phyloP scores from a whole-genome alignment of 306 rosid species.

The Fragaria nilgerrensis region DNA sequence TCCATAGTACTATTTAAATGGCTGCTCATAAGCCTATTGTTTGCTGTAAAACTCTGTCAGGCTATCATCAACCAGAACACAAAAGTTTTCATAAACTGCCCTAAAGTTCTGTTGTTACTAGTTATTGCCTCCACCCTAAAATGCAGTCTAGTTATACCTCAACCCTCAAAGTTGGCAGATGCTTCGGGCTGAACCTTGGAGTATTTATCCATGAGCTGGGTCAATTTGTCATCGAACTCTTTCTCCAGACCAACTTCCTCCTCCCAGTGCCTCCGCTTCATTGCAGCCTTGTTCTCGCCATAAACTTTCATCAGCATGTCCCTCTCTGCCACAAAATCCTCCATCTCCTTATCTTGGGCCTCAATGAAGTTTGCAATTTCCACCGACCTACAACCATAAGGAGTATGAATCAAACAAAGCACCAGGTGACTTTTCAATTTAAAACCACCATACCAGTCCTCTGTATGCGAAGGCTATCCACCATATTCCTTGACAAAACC shows the following conservation, averaged over 20 bases:
- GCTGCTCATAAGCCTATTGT: background rate
- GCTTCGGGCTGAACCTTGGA: conserved; percentile 29
- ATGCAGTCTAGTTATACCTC: background rate
- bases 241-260: conserved; percentile 58
- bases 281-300: conserved; percentile 41
- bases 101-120: background rate
- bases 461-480: background rate
- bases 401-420: background rate
- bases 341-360: conserved; percentile 60
- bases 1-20: background rate
- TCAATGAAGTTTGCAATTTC: conserved; percentile 50
- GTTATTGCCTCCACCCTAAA: background rate
- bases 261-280: conserved; percentile 58
- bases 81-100: background rate
- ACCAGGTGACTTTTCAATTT: background rate
- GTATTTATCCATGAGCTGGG: conserved; percentile 60
- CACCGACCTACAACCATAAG: conserved; percentile 43
- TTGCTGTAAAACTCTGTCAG: background rate
- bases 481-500: background rate
- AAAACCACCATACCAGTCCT: background rate
- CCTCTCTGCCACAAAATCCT: conserved; percentile 48
- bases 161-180: conserved; percentile 9
- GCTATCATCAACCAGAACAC: background rate
- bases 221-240: conserved; percentile 38
- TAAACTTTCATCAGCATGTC: conserved; percentile 42